A percentile compares a stretch with the other conserved stretches of the same genome.
These are phyloP conservation scores for Fusarium fracticaudum DNA, from an alignment of 2,329 filamentous ascomycete genomes.

Conservation along the genomic window DNA sequence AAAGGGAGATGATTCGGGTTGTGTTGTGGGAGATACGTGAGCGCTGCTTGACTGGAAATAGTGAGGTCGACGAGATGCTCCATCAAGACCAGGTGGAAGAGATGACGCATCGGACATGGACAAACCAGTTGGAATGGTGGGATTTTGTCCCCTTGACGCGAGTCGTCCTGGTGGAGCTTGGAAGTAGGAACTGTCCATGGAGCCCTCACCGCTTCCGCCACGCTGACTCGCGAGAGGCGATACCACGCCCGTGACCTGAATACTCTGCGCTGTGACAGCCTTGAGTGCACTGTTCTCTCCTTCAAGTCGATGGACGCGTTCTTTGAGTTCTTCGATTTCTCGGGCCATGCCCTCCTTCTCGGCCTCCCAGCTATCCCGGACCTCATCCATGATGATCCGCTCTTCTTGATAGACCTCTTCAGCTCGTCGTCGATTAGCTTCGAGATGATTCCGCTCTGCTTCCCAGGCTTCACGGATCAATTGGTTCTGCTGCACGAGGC, in stretches of 20 bases:
- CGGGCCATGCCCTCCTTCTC: conserved; percentile 55
- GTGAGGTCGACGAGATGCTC: conserved; percentile 49
- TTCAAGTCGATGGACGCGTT: conserved; percentile 50
- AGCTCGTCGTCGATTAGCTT: conserved; percentile 62
- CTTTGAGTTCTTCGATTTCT: conserved; percentile 54
- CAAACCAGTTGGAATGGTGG: conserved; percentile 25
- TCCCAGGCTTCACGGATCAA: conserved; percentile 61
- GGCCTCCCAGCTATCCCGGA: conserved; percentile 57
- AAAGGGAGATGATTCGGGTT: conserved; percentile 50
- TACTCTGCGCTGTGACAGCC: conserved; percentile 43
- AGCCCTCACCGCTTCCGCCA: conserved; percentile 39
- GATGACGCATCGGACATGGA: conserved; percentile 36
- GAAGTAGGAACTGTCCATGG: conserved; percentile 37
- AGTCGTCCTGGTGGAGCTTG: conserved; percentile 32
- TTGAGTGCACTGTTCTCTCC: conserved; percentile 50
- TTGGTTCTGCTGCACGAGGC: conserved; percentile 54
- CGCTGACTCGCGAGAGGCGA: conserved; percentile 45
- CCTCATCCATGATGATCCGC: conserved; percentile 62
- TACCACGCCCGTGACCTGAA: conserved; percentile 44
- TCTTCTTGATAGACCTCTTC: conserved; percentile 67
- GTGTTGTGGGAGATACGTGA: conserved; percentile 47
- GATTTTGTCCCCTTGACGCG: conserved; percentile 30
- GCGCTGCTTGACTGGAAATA: conserved; percentile 46
- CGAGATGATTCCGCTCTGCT: conserved; percentile 62
- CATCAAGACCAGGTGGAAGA: conserved; percentile 48